Conservation (phyloP, 768 basidiomycete species). For the Chlorophyllum brunneum region DNA sequence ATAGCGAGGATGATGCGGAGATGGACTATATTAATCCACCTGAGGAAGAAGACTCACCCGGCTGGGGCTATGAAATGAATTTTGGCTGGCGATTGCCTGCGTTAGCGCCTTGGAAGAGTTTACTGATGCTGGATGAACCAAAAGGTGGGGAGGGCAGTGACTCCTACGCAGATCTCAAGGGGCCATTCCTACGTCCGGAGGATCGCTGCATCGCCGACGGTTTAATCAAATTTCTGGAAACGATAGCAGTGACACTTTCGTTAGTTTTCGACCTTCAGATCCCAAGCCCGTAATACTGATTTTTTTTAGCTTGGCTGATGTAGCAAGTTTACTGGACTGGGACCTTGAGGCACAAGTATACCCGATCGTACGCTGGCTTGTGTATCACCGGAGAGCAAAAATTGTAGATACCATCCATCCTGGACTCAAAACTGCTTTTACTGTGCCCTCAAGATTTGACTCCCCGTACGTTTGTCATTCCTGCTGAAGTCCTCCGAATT, state of each 20-base stretch:
- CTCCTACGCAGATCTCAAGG: constrained; percentile 55
- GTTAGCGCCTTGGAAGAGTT: constrained; percentile 88
- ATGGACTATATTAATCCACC: constrained; percentile 44
- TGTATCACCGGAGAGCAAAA: constrained; percentile 86
- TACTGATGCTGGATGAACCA: constrained; percentile 62
- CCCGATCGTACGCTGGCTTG: constrained; percentile 89
- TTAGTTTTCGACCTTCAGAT: constrained; percentile 32
- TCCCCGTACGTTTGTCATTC: constrained; percentile 43
- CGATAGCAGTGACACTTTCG: constrained; percentile 73
- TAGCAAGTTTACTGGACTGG: constrained; percentile 80
- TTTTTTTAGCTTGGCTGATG: constrained; percentile 60
- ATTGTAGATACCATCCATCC: constrained; percentile 82
- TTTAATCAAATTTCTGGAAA: constrained; percentile 71
- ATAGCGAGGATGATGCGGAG: constrained; percentile 58
- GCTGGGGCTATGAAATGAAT: constrained; percentile 68
- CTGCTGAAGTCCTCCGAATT: neutral
- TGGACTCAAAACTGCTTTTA: constrained; percentile 78
- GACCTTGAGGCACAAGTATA: constrained; percentile 80
- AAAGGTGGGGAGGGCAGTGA: constrained; percentile 46
- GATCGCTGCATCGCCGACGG: constrained; percentile 69
- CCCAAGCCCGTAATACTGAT: neutral
- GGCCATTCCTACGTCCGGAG: constrained; percentile 56
- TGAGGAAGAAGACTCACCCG: constrained; percentile 46
- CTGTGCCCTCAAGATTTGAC: constrained; percentile 63
- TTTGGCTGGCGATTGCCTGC: constrained; percentile 71